A percentile compares a stretch with the other conserved stretches of the same genome.
These are phyloP conservation scores for Tirmania nivea DNA, from an alignment of 495 filamentous ascomycete species.

Conservation along the genomic window DNA sequence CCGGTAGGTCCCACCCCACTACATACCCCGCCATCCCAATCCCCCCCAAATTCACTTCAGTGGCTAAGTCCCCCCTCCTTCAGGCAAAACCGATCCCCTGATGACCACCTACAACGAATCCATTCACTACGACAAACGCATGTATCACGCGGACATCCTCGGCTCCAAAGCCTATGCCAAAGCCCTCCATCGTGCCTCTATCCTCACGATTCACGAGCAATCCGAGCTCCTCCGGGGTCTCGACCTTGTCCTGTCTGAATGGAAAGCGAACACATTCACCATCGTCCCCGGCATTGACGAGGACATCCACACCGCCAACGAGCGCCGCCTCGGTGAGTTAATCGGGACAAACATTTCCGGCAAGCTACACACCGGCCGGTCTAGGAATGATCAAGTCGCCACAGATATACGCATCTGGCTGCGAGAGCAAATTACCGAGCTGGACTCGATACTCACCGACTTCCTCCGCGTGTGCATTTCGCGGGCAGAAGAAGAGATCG, in stretches of 20 bases:
- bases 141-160: slow-evolving; percentile 62
- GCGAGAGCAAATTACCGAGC: slow-evolving; percentile 47
- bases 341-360: slow-evolving; percentile 72
- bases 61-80: too few relatives aligned
- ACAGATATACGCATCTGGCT: slow-evolving; percentile 91
- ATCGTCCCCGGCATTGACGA: slow-evolving; percentile 44
- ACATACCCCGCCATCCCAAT: too few relatives aligned
- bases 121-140: slow-evolving; percentile 61
- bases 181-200: slow-evolving; percentile 53
- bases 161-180: slow-evolving; percentile 74
- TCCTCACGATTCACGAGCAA: slow-evolving; percentile 59
- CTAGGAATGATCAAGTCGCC: slow-evolving; percentile 81
- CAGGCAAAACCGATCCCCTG: slow-evolving; percentile 56
- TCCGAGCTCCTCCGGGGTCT: slow-evolving; percentile 54
- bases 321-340: slow-evolving; percentile 71
- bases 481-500: slow-evolving; percentile 60
- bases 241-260: slow-evolving; percentile 49
- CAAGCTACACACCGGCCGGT: slow-evolving; percentile 83
- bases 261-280: slow-evolving; percentile 37
- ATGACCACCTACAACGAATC: slow-evolving; percentile 80
- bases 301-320: slow-evolving; percentile 80
- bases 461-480: slow-evolving; percentile 49
- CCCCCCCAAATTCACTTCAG: neutral
- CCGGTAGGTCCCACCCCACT: slow-evolving; percentile 25
- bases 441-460: slow-evolving; percentile 46